Base-by-base conservation (phyloP, 768 basidiomycete species). In the Auricularia sp. region DNA sequence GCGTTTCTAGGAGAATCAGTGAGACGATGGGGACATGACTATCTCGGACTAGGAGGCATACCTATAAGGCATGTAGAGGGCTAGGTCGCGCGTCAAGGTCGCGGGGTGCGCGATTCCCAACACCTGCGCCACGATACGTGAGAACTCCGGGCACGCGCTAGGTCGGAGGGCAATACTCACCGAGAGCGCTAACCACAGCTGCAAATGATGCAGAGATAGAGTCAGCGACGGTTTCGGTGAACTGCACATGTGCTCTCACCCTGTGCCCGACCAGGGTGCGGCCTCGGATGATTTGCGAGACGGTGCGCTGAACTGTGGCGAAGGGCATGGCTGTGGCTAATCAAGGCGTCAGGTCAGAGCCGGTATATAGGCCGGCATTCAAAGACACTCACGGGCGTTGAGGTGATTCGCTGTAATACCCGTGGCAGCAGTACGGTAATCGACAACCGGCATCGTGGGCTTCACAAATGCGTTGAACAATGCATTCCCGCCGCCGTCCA, bases 341-440 rank as follows among this genome's bases (percentile, higher is more conserved):
- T 42, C 7, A 42, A 42, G 14, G 29, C 10, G 61, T 51, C 53
- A 33, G 14, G 42, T 53, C 21, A 51, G 34, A 21, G 29, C 62
- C 34, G 60, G 35, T 33, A 1, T 62, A 36, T 33, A 14, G 4
- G 4, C 23, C 23, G 34, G 12, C 14, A 59, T 59, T 53, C 18
- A 64, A 36, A 29, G 14, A 42, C 5, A 35, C 58, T 39, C 64
- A 82, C 83, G 81, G 62, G 74, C 69, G 36, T 71, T 73, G 36
- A 85, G 73, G 66, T 79, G 72, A 3, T 68, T 61, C 60, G 75
- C 70, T 62, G 75, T 72, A 56, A 84, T 67, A 36, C 83, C 83
- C 12, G 90, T 91, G 6, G 82, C 82, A 51, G 79, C 75, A 39
- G 87, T 87, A 54, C 89, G 81, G 70, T 87, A 90, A 73, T 91